Evolutionary conservation across 2,329 filamentous ascomycete genomes (phyloP).

Genomic region (Diaporthe australafricana): DNA sequence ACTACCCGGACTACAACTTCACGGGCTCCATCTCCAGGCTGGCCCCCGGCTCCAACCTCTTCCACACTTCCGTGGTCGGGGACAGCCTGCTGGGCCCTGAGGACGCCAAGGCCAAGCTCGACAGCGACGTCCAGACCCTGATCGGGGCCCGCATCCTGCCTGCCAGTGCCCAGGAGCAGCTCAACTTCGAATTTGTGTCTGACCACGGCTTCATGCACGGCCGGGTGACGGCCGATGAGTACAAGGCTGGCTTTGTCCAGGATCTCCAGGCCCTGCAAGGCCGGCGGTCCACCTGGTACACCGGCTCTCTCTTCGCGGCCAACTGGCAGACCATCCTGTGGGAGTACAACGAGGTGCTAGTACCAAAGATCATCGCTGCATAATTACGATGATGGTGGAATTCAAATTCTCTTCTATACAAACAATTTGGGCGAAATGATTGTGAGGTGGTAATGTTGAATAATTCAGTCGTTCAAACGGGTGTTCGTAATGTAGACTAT

Average conservation of each 20-base stretch:
- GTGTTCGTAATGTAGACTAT: too few species aligned
- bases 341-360: conserved; percentile 47
- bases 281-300: conserved; percentile 53
- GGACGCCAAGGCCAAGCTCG: conserved; percentile 43
- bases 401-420: too few species aligned
- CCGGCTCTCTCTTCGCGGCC: conserved; percentile 48
- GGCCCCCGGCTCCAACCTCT: conserved; percentile 41
- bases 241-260: conserved; percentile 50
- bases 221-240: conserved; percentile 44
- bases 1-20: conserved; percentile 43
- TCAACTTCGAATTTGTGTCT: conserved; percentile 40
- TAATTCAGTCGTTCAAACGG: too few species aligned
- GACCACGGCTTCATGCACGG: conserved; percentile 49
- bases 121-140: conserved; percentile 42
- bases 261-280: conserved; percentile 53
- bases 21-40: conserved; percentile 44
- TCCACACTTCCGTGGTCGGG: conserved; percentile 44
- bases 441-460: too few species aligned
- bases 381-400: not conserved
- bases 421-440: too few species aligned
- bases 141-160: conserved; percentile 40
- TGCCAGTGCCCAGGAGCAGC: conserved; percentile 28
- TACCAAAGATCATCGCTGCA: conserved; percentile 44
- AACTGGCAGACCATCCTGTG: conserved; percentile 49
- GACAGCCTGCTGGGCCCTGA: conserved; percentile 36